Evolutionary conservation across 176 grass and related monocot species (phyloP), one percentile per base, ranked within the genome.

Genomic region (Pharus latifolius): DNA sequence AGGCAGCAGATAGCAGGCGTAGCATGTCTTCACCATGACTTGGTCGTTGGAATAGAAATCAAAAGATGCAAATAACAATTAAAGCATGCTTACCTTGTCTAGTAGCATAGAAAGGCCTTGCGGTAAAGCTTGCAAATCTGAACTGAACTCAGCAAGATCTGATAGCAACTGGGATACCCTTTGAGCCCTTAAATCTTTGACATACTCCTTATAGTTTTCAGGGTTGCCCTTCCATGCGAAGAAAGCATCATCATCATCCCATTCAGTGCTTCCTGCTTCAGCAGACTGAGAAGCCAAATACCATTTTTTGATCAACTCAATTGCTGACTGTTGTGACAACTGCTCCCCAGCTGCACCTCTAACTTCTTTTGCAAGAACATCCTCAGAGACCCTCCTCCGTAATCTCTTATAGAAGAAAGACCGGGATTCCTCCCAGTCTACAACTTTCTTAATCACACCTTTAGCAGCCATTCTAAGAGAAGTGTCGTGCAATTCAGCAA

Each of bases 191-290:
- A 86, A 81, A n/a, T 86, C 84, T n/a, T 81, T 53, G 23, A 86
- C 35, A 81, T 67, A 63, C 40, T 58, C 49, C 46, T 81, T 56
- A 11, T 72, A 86, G 64, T 86, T 86, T 58, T 33, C 80, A 38
- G 84, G 16, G 31, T 86, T 65, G 23, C 76, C 23, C 55, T 66
- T 81, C 84, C 84, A 86, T 56, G 77, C 72, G 56, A 81, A 86
- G 72, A 86, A 86, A n/a, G 78, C 77, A 55, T 72, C 71, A 10
- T 86, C 84, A 45, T 86, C 84, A 27, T 81, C 84, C 84, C 84
- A 86, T 18, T 52, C 31, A 17, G 15, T 25, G n/a, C 26, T 56
- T 7, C 14, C 56, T 51, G 20, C 55, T 46, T 16, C 35, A 38
- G 35, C 35, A 5, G 35, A 4, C 35, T 38, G 35, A 38, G 35